These are phyloP conservation scores for Leccinum imitatum DNA, from an alignment of 768 basidiomycete species.

Conservation along the genomic window DNA sequence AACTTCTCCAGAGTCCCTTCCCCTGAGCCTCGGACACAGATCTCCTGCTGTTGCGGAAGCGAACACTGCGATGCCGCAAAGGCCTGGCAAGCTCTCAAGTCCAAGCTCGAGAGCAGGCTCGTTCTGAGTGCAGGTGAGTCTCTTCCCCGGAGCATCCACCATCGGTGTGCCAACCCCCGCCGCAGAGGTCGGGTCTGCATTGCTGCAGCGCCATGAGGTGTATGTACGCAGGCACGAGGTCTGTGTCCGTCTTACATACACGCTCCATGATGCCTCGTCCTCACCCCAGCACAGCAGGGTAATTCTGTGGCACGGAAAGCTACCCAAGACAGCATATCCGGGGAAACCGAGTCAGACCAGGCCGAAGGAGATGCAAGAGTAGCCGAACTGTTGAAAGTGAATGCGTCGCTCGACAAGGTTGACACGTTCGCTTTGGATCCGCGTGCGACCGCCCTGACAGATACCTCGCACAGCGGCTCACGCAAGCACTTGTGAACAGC, in stretches of 20 bases:
- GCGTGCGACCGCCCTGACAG: constrained; percentile 7
- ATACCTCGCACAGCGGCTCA: constrained; percentile 54
- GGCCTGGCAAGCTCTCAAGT: constrained; percentile 63
- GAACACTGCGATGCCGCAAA: constrained; percentile 65
- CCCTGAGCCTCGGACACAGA: constrained; percentile 57
- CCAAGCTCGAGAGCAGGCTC: constrained; percentile 72
- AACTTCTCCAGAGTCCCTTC: constrained; percentile 73
- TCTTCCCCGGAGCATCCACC: not conserved
- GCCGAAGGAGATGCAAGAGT: constrained; percentile 36
- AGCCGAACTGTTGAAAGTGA: constrained; percentile 50
- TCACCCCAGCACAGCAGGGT: constrained; percentile 20
- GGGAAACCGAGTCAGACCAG: constrained; percentile 12
- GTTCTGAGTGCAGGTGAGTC: constrained; percentile 83
- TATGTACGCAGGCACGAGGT: constrained; percentile 76
- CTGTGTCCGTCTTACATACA: constrained; percentile 30
- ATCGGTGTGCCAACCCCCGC: constrained; percentile 5
- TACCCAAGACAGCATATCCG: constrained; percentile 13
- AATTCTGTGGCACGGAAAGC: constrained; percentile 14
- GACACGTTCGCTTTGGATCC: not conserved
- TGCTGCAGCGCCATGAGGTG: constrained; percentile 83
- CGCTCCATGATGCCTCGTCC: constrained; percentile 7
- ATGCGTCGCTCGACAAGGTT: constrained; percentile 52
- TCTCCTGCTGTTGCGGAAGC: constrained; percentile 64
- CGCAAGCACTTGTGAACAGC: constrained; percentile 75
- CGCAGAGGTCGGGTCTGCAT: constrained; percentile 85